Conservation (phyloP, 108 stramenopile genomes). For the Schizochytrium sp. region DNA sequence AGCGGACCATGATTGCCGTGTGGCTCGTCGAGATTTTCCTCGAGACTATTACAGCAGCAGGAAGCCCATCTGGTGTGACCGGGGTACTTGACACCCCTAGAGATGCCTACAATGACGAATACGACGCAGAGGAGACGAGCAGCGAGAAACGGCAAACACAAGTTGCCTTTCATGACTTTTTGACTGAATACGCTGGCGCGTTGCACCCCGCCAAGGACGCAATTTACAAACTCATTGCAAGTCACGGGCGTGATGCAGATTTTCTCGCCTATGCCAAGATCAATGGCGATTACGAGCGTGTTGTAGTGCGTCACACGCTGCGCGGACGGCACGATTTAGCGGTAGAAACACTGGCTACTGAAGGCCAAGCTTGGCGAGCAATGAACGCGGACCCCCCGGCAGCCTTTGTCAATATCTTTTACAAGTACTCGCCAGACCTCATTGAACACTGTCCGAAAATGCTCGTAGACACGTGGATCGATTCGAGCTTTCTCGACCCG, state of each 20-base stretch:
- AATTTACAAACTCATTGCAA: not conserved
- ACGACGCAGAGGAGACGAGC: not conserved
- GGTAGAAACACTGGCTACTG: not conserved
- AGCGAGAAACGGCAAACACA: not conserved
- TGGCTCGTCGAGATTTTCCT: conserved; percentile 12
- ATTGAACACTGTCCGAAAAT: not conserved
- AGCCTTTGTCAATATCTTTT: not conserved
- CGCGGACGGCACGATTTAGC: not conserved
- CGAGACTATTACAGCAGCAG: not conserved
- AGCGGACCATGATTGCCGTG: not conserved
- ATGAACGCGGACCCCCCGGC: not conserved
- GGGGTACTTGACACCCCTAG: too few species aligned
- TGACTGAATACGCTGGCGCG: not conserved
- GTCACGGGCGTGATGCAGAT: conserved; percentile 3
- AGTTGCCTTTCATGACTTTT: not conserved
- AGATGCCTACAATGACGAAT: not conserved
- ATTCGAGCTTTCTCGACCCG: not conserved
- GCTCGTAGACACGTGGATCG: not conserved
- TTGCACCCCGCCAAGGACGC: conserved; percentile 7
- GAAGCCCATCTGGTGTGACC: too few species aligned
- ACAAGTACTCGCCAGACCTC: conserved; percentile 13
- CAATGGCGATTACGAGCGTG: not conserved
- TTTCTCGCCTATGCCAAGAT: not conserved
- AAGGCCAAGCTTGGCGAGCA: not conserved
- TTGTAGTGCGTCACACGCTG: not conserved